Evolutionary conservation across 768 basidiomycete genomes (phyloP), one percentile per base, ranked within the genome.

Genomic region (Kwoniella newhampshirensis): DNA sequence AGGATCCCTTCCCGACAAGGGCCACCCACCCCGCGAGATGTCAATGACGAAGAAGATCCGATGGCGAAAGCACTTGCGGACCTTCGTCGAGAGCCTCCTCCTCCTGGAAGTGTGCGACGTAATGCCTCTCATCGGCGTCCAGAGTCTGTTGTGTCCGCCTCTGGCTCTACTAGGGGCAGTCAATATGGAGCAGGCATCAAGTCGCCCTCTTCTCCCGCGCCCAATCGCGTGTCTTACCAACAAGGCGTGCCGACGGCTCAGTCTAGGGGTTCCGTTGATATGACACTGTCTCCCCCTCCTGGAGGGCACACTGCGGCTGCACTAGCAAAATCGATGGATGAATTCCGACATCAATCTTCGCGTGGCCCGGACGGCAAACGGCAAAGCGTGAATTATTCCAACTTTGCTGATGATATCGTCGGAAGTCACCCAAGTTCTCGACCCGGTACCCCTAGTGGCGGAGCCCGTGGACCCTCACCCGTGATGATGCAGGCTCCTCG

Each of bases 391-490:
- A 87, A 91, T 74, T 91, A 88, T 66, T 82, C 85, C 47, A 83
- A 84, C 51, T 86, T 85, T 18, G 90, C 88, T 0, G 85, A 91
- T 56, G 63, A 84, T 37, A 82, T 92, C 27, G 87, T 92, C n/a
- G 90, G 89, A 17, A 74, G 80, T 0, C 87, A 87, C 62, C 91
- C 90, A 0, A 71, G 80, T 0, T 89, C 89, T 4, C 84, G 89
- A 27, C 82, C 92, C 0, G 66, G 82, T 3, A 89, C 91, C 0
- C 90, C 91, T 0, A 55, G 60, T 21, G 65, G 45, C 30, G 64
- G 58, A 8, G 62, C 55, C 17, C 53, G 73, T 1, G 85, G 84
- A 1, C 71, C 76, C 0, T 68, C 70, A 8, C 66, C 73, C 1
- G 87, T 81, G 7, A 84, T 91, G 71, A 89, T 87, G 83, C 82